phyloP scores from a whole-genome alignment of 768 basidiomycete species.

The Lactarius sp. region DNA sequence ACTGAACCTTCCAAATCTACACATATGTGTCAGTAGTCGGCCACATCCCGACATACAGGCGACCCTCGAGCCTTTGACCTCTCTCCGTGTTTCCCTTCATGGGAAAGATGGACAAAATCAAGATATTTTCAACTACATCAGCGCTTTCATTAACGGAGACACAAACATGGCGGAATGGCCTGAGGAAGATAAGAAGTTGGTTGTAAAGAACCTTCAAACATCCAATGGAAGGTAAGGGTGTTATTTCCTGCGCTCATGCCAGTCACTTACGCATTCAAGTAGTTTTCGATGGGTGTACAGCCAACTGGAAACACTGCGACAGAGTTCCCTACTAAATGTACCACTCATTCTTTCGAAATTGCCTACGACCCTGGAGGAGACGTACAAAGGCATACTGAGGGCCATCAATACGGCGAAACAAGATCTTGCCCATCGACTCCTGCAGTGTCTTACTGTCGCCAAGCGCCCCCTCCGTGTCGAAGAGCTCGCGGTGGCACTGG shows the following conservation, averaged over 20 bases:
- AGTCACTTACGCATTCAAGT: neutral
- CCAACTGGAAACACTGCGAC: conserved; percentile 7
- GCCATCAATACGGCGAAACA: neutral
- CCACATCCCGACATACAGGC: too few relatives aligned
- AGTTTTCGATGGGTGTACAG: conserved; percentile 6
- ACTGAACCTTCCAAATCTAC: too few relatives aligned
- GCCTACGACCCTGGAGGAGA: conserved; percentile 4
- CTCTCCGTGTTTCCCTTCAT: too few relatives aligned
- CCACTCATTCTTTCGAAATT: neutral
- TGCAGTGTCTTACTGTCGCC: conserved; percentile 4
- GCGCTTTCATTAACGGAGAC: too few relatives aligned
- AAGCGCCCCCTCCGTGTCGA: neutral
- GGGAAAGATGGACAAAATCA: too few relatives aligned
- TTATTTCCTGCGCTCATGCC: neutral
- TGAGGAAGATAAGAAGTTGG: too few relatives aligned
- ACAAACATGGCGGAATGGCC: too few relatives aligned
- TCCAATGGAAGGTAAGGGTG: conserved; percentile 4
- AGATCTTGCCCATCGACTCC: neutral
- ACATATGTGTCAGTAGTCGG: too few relatives aligned
- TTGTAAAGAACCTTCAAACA: neutral
- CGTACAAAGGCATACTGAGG: neutral
- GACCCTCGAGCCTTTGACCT: too few relatives aligned
- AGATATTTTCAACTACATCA: too few relatives aligned
- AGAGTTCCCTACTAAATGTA: neutral
- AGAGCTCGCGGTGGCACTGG: conserved; percentile 7